Base-by-base conservation (phyloP, 164 flowering plant species). In the Liquidambar formosana region DNA sequence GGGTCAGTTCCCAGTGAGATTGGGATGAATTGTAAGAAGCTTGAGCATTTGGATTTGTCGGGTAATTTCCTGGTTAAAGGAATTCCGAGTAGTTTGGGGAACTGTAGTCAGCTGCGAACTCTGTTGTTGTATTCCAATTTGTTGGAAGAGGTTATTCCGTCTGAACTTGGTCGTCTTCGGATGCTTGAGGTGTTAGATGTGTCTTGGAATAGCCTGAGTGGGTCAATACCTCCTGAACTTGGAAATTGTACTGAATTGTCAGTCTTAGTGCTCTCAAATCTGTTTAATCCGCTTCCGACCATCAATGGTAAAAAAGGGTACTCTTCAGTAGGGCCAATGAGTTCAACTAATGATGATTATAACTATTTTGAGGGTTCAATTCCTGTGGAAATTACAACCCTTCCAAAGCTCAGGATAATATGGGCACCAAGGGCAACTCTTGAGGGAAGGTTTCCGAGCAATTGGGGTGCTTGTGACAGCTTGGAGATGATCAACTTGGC, bases 371-470 rank as follows among this genome's bases (percentile, higher is more conserved):
- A 84, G 73, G 97, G 98, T 3, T 77, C 78, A 3, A 74, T 92
- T 72, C 96, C 98, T 11, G 41, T 6, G 26, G 85, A 78, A 70
- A 73, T 92, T n/a, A 65, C 85, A 0, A 63, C 66, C 1, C 85
- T 94, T 49, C 87, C 91, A n/a, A 90, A 88, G 69, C 82, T 94
- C 66, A 84, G 71, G 77, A 75, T 94, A 62, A 8, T 94, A 58
- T 92, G 98, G 98, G 92, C 83, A 4, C 98, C 96, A 5, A 80
- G 85, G 68, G 86, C 91, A 49, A 84, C 73, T 27, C 79, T 88
- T 1, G 88, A 86, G 56, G 96, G 95, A 6, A 65, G 47, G 43
- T 60, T 92, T 47, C 89, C 93, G 0, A 64, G 53, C 28, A 73
- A 73, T 22, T 94, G 98, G 98, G 90, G 94, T 61, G 33, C 80